Conservation (phyloP, 2,329 filamentous ascomycete species). For the Alternaria arborescens region DNA sequence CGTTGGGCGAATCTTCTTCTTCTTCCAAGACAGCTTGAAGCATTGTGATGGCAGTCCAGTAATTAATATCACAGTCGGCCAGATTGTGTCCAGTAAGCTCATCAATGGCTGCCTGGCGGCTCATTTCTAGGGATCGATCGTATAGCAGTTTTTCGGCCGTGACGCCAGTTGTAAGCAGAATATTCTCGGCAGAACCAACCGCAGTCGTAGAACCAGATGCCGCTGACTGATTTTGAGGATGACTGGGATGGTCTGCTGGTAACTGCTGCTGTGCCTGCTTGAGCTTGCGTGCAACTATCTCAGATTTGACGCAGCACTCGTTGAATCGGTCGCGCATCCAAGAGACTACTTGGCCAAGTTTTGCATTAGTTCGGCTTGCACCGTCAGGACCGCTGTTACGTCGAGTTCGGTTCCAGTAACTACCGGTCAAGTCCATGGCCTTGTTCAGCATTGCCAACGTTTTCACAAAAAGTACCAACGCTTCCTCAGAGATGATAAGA, state of each 20-base stretch:
- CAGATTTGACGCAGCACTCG: slow-evolving; percentile 94
- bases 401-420: slow-evolving; percentile 89
- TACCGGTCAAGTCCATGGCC: slow-evolving; percentile 92
- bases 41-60: slow-evolving; percentile 92
- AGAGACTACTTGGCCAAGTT: slow-evolving; percentile 93
- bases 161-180: slow-evolving; percentile 84
- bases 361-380: slow-evolving; percentile 48
- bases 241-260: slow-evolving; percentile 83
- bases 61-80: slow-evolving; percentile 86
- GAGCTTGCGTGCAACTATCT: slow-evolving; percentile 88
- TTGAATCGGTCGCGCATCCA: slow-evolving; percentile 96
- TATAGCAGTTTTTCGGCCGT: slow-evolving; percentile 99
- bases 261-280: slow-evolving; percentile 85
- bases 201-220: slow-evolving; percentile 66
- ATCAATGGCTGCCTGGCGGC: slow-evolving; percentile 89
- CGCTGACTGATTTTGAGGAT: slow-evolving; percentile 78
- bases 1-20: slow-evolving; percentile 67
- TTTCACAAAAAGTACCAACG: slow-evolving; percentile 95
- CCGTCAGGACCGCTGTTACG: slow-evolving; percentile 61
- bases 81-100: slow-evolving; percentile 94
- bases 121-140: slow-evolving; percentile 97
- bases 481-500: slow-evolving; percentile 89
- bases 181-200: slow-evolving; percentile 76
- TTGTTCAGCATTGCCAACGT: slow-evolving; percentile 87
- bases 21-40: slow-evolving; percentile 91